Base-by-base conservation (phyloP, 768 basidiomycete species). In the Mycena capillaripes region DNA sequence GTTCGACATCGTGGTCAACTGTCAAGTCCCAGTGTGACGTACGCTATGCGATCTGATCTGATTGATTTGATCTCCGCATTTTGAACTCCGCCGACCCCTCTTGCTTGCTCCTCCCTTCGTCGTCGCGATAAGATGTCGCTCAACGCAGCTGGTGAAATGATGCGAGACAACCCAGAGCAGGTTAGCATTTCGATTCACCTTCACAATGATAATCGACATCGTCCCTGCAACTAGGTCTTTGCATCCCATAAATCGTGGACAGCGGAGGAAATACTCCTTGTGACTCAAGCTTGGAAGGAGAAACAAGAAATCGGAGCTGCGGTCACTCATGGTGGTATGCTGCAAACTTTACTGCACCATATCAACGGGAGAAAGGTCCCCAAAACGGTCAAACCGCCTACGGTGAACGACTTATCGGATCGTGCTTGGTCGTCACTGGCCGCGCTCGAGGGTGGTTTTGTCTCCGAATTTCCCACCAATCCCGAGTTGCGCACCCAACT, bases 351-450 rank as follows among this genome's bases (percentile, higher is more conserved):
- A 23, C 5, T 70, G 14, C 32, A 44, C 17, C 61, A 70, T 48
- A 25, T 64, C 29, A 53, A 57, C 30, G 61, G 36, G 2, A 29
- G 56, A 21, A 62, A 44, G 46, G 67, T 60, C 21, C 70, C 70
- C 19, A 52, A 52, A 42, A 32, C 19, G 9, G 46, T 46, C 23
- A 65, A 65, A 25, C 29, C 42, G 12, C 57, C 62, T 10, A 25
- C 32, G 7, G 63, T 52, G 14, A 63, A 70, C 25, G 69, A 63
- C 42, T 16, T 14, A n/a, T 36, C 62, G 29, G 70, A 48, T n/a
- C 63, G 63, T 8, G 70, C 70, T 16, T 71, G 63, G 61, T 30
- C 63, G 4, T 30, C 62, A 5, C 21, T 71, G 12, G 11, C 21
- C 4, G 63, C 32, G 3, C 48, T 71, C 11, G 62, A 38, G 4